These are phyloP conservation scores for Aphanomyces astaci DNA, from an alignment of 352 stramenopile species.

Conservation along the genomic window DNA sequence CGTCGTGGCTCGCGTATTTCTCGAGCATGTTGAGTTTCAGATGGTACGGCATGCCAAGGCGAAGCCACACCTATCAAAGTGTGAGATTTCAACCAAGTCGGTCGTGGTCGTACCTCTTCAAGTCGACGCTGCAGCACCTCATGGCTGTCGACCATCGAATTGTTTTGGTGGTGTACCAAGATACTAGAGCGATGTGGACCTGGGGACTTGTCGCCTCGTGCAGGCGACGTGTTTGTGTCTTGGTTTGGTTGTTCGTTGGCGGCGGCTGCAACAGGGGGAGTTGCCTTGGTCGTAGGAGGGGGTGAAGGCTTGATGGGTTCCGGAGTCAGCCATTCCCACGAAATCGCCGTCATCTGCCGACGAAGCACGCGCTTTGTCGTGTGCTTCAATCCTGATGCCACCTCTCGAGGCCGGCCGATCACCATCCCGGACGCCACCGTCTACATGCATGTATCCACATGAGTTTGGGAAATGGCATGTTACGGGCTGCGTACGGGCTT, in stretches of 20 bases:
- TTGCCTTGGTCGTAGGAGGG: too few species aligned
- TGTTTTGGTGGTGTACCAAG: neutral
- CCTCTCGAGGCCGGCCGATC: neutral
- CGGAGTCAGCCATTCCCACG: slow-evolving; percentile 17
- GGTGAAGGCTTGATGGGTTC: neutral
- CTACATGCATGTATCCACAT: neutral
- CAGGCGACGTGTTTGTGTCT: too few species aligned
- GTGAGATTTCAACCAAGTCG: too few species aligned
- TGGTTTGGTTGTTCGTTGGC: too few species aligned
- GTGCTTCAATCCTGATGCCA: neutral
- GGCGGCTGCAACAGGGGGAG: too few species aligned
- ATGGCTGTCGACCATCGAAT: neutral
- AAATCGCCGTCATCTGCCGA: neutral
- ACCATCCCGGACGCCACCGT: neutral
- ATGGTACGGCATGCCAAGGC: slow-evolving; percentile 55
- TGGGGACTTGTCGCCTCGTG: neutral
- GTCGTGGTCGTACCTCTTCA: too few species aligned
- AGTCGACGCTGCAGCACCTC: slow-evolving; percentile 39
- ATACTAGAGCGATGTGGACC: neutral
- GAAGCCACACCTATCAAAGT: slow-evolving; percentile 41
- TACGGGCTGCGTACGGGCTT: neutral
- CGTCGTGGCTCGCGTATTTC: slow-evolving; percentile 44
- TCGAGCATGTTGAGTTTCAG: slow-evolving; percentile 56
- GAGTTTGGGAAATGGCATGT: neutral
- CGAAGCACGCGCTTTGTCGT: neutral